Evolutionary conservation across 2,329 filamentous ascomycete species (phyloP), one percentile per base, ranked within the genome.

Genomic region (Microdochium trichocladiopsis): DNA sequence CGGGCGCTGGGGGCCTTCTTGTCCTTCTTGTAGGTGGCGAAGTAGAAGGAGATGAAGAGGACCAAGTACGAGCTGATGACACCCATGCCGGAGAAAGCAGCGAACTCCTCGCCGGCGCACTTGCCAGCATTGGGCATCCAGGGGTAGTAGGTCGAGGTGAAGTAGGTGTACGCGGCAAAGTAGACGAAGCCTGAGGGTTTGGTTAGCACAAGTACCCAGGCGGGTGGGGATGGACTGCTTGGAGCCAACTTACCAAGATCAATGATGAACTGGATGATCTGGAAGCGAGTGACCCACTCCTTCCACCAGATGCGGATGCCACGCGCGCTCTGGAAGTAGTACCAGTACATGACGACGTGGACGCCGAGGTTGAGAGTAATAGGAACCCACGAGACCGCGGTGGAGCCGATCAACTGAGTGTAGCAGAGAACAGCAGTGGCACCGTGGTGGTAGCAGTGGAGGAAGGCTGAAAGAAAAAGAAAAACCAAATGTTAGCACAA

Each of bases 331-430:
- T 97, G 93, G 86, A 97, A 97, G 83, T 97, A 97, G 85, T 97
- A 97, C 92, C 92, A 96, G 86, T 97, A 97, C 93, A 97, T 97
- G 69, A 96, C 88, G 54, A 97, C 93, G 75, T 97, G 93, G 52
- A 97, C 93, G 58, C 83, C 84, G 66, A 97, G 76, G 81, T 97
- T 97, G 63, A 97, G 83, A 51, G 84, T 87, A 69, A 97, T 97
- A 57, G 87, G 86, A 52, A 96, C 90, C 93, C 93, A 97, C 55
- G 92, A 95, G 53, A 97, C 93, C 45, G 93, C 82, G 47, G 93
- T 97, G 66, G 89, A 83, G 61, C 93, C 93, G 65, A 96, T 87
- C 60, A 97, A 84, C 77, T 97, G 93, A 52, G 91, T 96, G 80
- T 95, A 97, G 87, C 93, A 96, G 63, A 97, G 88, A 58, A 96